Conservation (phyloP, 2,329 filamentous ascomycete species). For the Acephala macrosclerotiorum region DNA sequence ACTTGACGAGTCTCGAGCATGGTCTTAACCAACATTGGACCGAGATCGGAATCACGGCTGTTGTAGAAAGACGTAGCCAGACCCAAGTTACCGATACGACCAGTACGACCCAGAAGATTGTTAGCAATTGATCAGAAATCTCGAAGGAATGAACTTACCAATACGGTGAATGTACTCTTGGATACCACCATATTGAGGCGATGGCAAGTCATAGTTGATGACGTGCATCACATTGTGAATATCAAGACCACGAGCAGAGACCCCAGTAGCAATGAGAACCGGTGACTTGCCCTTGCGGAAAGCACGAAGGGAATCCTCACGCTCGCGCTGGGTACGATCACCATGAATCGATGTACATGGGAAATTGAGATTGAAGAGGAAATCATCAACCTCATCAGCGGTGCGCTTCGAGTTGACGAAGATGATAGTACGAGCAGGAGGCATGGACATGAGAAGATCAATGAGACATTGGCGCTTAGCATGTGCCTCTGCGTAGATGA, state of each 20-base stretch:
- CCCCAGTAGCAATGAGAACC: constrained; percentile 84
- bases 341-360: constrained; percentile 90
- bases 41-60: constrained; percentile 77
- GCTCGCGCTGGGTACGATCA: constrained; percentile 87
- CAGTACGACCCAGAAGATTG: constrained; percentile 75
- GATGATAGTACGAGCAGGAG: constrained; percentile 81
- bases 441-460: constrained; percentile 73
- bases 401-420: constrained; percentile 85
- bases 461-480: constrained; percentile 75
- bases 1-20: constrained; percentile 80
- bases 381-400: constrained; percentile 89
- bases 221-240: constrained; percentile 88
- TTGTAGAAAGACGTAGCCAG: constrained; percentile 90
- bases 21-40: constrained; percentile 77
- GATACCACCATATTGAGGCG: constrained; percentile 79
- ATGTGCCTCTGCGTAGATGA: constrained; percentile 70
- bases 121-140: constrained; percentile 21
- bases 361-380: constrained; percentile 78
- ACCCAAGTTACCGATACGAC: constrained; percentile 87
- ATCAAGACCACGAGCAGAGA: constrained; percentile 89
- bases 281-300: constrained; percentile 80
- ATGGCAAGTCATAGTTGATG: constrained; percentile 91
- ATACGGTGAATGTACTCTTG: constrained; percentile 95
- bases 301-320: constrained; percentile 87
- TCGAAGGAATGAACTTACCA: constrained; percentile 59